Percentiles rank a stretch among this genome's conserved stretches.
These are phyloP conservation scores for Escallonia rubra DNA, from an alignment of 129 eudicot genomes.

Conservation along the genomic window DNA sequence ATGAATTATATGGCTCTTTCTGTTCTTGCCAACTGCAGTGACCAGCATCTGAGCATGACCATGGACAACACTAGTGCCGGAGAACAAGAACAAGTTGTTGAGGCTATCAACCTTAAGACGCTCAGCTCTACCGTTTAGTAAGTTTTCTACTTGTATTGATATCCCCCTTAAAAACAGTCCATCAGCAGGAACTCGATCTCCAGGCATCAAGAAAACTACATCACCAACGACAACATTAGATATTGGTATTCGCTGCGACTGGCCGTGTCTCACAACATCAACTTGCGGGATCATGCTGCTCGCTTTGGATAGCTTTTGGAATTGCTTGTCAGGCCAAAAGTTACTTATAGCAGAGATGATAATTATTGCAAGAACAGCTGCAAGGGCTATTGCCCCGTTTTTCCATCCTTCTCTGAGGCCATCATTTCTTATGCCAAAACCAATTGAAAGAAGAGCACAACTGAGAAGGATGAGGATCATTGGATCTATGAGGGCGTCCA, in stretches of 20 bases:
- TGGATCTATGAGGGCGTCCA: too few species aligned
- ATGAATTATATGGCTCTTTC: slow-evolving; percentile 29
- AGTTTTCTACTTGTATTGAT: slow-evolving; percentile 34
- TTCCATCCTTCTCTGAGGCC: too few species aligned
- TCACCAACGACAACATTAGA: slow-evolving; percentile 43
- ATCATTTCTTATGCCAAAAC: too few species aligned
- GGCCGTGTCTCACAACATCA: slow-evolving; percentile 46
- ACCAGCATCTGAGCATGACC: slow-evolving; percentile 45
- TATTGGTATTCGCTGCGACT: slow-evolving; percentile 31
- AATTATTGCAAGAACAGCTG: too few species aligned
- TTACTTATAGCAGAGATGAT: too few species aligned
- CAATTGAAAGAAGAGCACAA: too few species aligned
- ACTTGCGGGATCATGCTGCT: neutral
- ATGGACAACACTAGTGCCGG: slow-evolving; percentile 50
- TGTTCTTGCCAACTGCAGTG: slow-evolving; percentile 45
- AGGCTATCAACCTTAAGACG: slow-evolving; percentile 17
- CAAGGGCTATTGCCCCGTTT: too few species aligned
- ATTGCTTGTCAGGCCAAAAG: too few species aligned
- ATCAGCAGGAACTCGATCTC: slow-evolving; percentile 55
- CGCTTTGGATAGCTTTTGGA: too few species aligned
- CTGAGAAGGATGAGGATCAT: too few species aligned
- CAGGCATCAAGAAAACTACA: slow-evolving; percentile 39
- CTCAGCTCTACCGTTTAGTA: slow-evolving; percentile 41
- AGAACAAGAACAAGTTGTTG: slow-evolving; percentile 32
- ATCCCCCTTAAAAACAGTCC: slow-evolving; percentile 45